These are phyloP conservation scores for Stipa capillata DNA, from an alignment of 176 grass and related monocot species.

Conservation along the genomic window DNA sequence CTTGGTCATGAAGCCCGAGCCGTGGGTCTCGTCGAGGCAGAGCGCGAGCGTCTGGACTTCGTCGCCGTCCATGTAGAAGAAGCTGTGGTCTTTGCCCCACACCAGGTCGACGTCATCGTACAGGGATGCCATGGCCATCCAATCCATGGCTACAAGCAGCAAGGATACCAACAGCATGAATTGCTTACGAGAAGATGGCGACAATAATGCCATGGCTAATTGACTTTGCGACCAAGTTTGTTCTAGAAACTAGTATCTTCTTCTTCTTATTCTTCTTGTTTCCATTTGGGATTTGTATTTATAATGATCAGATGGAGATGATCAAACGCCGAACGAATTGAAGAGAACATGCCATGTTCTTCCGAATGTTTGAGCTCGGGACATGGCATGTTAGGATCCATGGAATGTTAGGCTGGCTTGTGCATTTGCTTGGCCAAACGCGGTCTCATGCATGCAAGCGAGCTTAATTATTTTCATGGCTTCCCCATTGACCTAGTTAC, in stretches of 20 bases:
- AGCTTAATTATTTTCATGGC: background rate
- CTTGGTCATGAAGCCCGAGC: conserved; percentile 57
- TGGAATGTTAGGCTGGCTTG: conserved; percentile 22
- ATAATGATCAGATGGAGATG: background rate
- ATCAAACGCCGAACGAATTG: background rate
- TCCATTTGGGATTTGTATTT: background rate
- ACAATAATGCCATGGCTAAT: background rate
- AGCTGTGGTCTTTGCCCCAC: conserved; percentile 35
- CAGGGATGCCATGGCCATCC: background rate
- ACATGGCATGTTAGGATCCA: conserved; percentile 21
- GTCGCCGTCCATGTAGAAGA: conserved; percentile 11
- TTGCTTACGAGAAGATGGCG: background rate
- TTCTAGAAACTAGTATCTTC: background rate
- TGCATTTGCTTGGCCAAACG: background rate
- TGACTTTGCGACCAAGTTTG: background rate
- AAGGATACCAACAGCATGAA: background rate
- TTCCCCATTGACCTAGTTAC: conserved; percentile 1
- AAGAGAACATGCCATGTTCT: conserved; percentile 17
- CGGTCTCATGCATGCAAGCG: background rate
- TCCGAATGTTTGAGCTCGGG: background rate
- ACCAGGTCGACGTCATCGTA: conserved; percentile 3
- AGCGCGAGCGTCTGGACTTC: conserved; percentile 13
- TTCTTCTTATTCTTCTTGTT: background rate
- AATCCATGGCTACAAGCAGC: background rate
- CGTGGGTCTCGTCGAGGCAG: conserved; percentile 26